These are phyloP conservation scores for Citrus hindsii DNA, from an alignment of 345 rosid genomes.

Conservation along the genomic window DNA sequence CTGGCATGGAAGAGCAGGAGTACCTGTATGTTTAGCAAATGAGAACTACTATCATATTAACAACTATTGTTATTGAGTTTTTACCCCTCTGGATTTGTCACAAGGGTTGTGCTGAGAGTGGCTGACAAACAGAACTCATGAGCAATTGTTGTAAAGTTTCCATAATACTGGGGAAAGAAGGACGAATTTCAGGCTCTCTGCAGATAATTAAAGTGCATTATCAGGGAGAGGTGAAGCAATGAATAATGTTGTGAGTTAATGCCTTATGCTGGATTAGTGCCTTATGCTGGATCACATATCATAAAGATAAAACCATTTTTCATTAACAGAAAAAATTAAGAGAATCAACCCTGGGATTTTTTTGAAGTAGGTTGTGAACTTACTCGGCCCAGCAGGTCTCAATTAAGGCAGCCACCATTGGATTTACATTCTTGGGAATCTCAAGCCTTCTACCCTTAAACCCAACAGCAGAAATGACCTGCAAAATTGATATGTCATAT, in stretches of 20 bases:
- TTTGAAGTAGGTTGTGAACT: slow-evolving; percentile 10
- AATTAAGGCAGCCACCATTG: slow-evolving; percentile 35
- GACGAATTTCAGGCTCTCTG: slow-evolving; percentile 49
- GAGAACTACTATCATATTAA: slow-evolving; percentile 1
- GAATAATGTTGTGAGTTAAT: background rate
- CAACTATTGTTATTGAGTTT: background rate
- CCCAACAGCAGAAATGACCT: slow-evolving; percentile 57
- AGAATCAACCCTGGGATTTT: background rate
- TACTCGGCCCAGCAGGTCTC: slow-evolving; percentile 49
- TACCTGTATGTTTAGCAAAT: slow-evolving; percentile 8
- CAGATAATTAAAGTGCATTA: slow-evolving; percentile 3
- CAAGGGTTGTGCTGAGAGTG: background rate
- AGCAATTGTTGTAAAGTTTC: slow-evolving; percentile 37
- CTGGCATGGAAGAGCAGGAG: background rate
- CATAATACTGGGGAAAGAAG: slow-evolving; percentile 36
- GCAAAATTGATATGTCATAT: slow-evolving; percentile 1
- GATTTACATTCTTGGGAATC: slow-evolving; percentile 44
- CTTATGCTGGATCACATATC: background rate
- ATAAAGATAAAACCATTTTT: background rate
- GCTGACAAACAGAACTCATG: slow-evolving; percentile 19
- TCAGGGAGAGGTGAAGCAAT: background rate
- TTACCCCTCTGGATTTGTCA: background rate
- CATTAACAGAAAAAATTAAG: background rate
- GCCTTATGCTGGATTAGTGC: background rate
- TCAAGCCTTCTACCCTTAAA: slow-evolving; percentile 48